Percentiles rank a stretch among this genome's conserved stretches.
Conservation (phyloP, 2,329 filamentous ascomycete species). For the Alternaria atra region DNA sequence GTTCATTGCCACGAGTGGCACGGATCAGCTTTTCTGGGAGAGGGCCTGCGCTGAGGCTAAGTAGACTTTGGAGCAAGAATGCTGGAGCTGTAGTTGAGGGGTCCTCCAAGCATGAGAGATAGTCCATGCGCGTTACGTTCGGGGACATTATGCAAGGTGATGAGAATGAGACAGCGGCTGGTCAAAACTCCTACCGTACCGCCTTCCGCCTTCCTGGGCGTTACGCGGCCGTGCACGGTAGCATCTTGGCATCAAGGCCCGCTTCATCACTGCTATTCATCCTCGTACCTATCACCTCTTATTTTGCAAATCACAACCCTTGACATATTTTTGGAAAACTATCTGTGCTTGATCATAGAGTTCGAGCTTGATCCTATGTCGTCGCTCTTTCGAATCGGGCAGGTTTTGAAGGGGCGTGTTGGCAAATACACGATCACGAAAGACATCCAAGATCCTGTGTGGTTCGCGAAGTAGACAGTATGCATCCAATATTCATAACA, state of each 20-base stretch:
- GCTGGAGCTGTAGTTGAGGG: not conserved
- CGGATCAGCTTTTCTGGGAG: slow-evolving; percentile 9
- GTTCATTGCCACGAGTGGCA: slow-evolving; percentile 4
- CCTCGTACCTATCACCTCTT: slow-evolving; percentile 2
- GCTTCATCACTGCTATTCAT: not conserved
- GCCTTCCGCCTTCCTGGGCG: not conserved
- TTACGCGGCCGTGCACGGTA: not conserved
- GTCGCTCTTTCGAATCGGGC: slow-evolving; percentile 24
- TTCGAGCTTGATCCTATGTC: not conserved
- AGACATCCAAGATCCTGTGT: slow-evolving; percentile 27
- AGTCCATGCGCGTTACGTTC: slow-evolving; percentile 1
- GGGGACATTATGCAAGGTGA: not conserved
- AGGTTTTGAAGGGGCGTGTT: slow-evolving; percentile 21
- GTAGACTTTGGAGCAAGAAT: slow-evolving; percentile 1
- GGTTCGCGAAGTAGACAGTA: slow-evolving; percentile 30
- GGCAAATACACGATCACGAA: slow-evolving; percentile 27
- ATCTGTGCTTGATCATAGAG: not conserved
- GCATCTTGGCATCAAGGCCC: slow-evolving; percentile 9
- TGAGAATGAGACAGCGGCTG: not conserved
- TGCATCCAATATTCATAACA: not conserved
- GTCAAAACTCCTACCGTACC: not conserved
- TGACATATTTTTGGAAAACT: not conserved
- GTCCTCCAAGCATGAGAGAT: not conserved
- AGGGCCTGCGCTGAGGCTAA: not conserved
- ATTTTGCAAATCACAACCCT: slow-evolving; percentile 1